Percentiles rank a stretch among this genome's conserved stretches.
phyloP scores from a whole-genome alignment of 1,284 basidiomycete genomes.

The Grifola frondosa region DNA sequence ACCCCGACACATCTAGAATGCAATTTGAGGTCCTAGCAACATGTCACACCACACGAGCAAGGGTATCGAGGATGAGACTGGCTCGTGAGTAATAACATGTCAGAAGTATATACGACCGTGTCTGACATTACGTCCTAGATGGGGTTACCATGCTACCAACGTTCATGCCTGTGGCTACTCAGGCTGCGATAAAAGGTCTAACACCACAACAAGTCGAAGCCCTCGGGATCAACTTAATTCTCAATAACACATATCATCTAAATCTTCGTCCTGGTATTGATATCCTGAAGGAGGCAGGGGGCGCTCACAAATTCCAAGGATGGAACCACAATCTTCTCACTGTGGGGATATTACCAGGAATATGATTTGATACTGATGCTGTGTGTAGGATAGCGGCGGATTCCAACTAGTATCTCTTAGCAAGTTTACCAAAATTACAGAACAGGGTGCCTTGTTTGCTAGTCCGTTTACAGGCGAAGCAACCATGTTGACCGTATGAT shows the following conservation, averaged over 20 bases:
- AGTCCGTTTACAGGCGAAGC: conserved; percentile 82
- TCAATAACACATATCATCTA: conserved; percentile 87
- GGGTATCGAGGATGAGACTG: conserved; percentile 75
- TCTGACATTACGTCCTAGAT: conserved; percentile 46
- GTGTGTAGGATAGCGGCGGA: conserved; percentile 73
- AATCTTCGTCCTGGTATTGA: conserved; percentile 76
- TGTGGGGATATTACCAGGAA: conserved; percentile 33
- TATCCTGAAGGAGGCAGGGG: conserved; percentile 69
- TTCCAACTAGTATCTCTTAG: conserved; percentile 84
- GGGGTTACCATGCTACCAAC: conserved; percentile 79
- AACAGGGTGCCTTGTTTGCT: conserved; percentile 80
- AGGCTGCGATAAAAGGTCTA: conserved; percentile 83
- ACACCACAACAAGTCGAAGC: conserved; percentile 82
- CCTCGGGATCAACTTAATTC: conserved; percentile 73
- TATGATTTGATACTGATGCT: conserved; percentile 9
- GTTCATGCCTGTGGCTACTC: conserved; percentile 90
- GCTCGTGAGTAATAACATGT: conserved; percentile 48
- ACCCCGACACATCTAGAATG: too few relatives aligned
- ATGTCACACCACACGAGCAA: conserved; percentile 74
- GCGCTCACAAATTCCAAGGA: conserved; percentile 82
- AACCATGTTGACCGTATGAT: conserved; percentile 78
- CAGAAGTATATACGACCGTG: not conserved
- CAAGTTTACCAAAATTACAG: conserved; percentile 82
- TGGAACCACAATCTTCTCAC: conserved; percentile 83
- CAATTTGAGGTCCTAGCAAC: conserved; percentile 77